phyloP scores from a whole-genome alignment of 257 asterid genomes.

The Solanum lignicaule region DNA sequence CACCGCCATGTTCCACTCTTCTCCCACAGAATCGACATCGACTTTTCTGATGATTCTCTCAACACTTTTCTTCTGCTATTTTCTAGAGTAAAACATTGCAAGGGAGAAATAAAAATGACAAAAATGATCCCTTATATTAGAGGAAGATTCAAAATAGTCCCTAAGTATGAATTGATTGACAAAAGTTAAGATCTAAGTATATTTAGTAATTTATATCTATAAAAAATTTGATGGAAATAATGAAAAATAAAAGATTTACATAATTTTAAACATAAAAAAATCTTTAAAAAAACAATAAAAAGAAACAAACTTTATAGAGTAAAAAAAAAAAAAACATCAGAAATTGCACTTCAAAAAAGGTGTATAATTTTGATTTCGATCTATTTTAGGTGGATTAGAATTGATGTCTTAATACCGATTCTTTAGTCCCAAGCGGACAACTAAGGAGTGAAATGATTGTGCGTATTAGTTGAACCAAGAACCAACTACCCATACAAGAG shows the following conservation, averaged over 20 bases:
- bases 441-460: background rate
- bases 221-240: too few relatives aligned
- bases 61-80: background rate
- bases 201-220: too few relatives aligned
- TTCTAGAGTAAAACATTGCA: background rate
- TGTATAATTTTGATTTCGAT: too few relatives aligned
- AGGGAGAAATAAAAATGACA: too few relatives aligned
- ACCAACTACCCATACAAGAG: background rate
- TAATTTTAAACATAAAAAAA: background rate
- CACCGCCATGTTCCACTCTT: constrained; percentile 84
- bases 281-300: too few relatives aligned
- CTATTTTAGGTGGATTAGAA: too few relatives aligned
- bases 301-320: background rate
- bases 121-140: background rate
- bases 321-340: too few relatives aligned
- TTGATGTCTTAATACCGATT: too few relatives aligned
- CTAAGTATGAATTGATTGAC: too few relatives aligned
- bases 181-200: too few relatives aligned
- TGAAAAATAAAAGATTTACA: background rate
- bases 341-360: background rate
- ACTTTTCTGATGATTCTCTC: background rate
- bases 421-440: too few relatives aligned
- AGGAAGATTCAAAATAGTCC: background rate
- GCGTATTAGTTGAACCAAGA: too few relatives aligned
- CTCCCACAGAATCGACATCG: constrained; percentile 57